Conservation (phyloP, 2,329 filamentous ascomycete genomes). For the Verticillium klebahnii region DNA sequence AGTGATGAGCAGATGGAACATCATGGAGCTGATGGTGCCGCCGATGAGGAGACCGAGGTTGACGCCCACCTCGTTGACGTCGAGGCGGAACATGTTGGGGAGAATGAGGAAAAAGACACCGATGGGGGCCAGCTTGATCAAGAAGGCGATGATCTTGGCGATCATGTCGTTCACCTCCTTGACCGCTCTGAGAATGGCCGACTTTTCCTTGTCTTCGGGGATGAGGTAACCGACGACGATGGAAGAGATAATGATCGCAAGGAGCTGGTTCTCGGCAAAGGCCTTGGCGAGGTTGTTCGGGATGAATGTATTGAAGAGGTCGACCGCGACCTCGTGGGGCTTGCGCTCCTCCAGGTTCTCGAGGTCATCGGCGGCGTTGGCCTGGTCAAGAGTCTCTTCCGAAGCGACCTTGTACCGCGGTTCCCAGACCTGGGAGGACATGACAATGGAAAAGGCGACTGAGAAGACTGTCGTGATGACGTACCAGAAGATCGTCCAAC, state of each 20-base stretch:
- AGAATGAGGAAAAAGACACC: slow-evolving; percentile 51
- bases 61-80: slow-evolving; percentile 39
- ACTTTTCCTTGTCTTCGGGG: slow-evolving; percentile 19
- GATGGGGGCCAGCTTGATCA: slow-evolving; percentile 44
- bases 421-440: slow-evolving; percentile 42
- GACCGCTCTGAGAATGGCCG: slow-evolving; percentile 34
- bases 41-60: slow-evolving; percentile 48
- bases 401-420: slow-evolving; percentile 28
- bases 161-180: slow-evolving; percentile 44
- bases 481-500: slow-evolving; percentile 45
- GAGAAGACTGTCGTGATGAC: slow-evolving; percentile 43
- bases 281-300: slow-evolving; percentile 42
- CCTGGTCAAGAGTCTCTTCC: background rate
- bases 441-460: slow-evolving; percentile 39
- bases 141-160: slow-evolving; percentile 37
- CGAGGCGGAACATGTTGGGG: slow-evolving; percentile 43
- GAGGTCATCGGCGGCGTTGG: slow-evolving; percentile 7
- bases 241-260: slow-evolving; percentile 39
- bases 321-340: slow-evolving; percentile 38
- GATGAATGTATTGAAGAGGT: slow-evolving; percentile 45
- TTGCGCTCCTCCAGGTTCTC: slow-evolving; percentile 12
- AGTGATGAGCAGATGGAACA: slow-evolving; percentile 40
- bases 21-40: slow-evolving; percentile 38
- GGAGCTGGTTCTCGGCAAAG: slow-evolving; percentile 40
- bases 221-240: slow-evolving; percentile 43